These are phyloP conservation scores for Claviceps arundinis DNA, from an alignment of 2,329 filamentous ascomycete species.

Conservation along the genomic window DNA sequence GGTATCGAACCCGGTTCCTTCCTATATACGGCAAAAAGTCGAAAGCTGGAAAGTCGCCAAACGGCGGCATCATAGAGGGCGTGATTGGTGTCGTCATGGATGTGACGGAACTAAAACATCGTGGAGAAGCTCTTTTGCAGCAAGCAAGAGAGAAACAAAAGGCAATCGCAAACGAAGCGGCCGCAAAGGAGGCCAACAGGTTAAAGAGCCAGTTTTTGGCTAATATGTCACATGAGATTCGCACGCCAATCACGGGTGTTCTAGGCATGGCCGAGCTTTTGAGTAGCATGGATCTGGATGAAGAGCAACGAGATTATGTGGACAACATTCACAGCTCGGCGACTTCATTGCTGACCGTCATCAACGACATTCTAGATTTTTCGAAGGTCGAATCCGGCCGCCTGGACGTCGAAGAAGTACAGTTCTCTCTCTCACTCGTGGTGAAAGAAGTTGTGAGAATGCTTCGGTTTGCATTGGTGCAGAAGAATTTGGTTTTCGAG, in stretches of 20 bases:
- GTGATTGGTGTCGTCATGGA: constrained; percentile 73
- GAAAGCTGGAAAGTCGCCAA: constrained; percentile 31
- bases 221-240: constrained; percentile 72
- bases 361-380: constrained; percentile 85
- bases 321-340: constrained; percentile 70
- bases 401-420: constrained; percentile 66
- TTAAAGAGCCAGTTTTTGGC: constrained; percentile 71
- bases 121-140: constrained; percentile 47
- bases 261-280: constrained; percentile 69
- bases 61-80: constrained; percentile 46
- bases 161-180: constrained; percentile 60
- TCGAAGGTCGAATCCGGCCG: constrained; percentile 73
- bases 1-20: constrained; percentile 59
- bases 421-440: constrained; percentile 61
- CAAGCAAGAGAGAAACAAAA: constrained; percentile 57
- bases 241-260: constrained; percentile 67
- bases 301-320: constrained; percentile 62
- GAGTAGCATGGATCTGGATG: constrained; percentile 50
- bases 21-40: constrained; percentile 47
- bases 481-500: constrained; percentile 63
- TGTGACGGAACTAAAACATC: constrained; percentile 56
- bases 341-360: constrained; percentile 71
- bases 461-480: constrained; percentile 71
- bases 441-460: constrained; percentile 74
- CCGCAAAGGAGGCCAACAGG: constrained; percentile 67